phyloP scores from a whole-genome alignment of 306 rosid species.

The Gastrolobium bilobum region DNA sequence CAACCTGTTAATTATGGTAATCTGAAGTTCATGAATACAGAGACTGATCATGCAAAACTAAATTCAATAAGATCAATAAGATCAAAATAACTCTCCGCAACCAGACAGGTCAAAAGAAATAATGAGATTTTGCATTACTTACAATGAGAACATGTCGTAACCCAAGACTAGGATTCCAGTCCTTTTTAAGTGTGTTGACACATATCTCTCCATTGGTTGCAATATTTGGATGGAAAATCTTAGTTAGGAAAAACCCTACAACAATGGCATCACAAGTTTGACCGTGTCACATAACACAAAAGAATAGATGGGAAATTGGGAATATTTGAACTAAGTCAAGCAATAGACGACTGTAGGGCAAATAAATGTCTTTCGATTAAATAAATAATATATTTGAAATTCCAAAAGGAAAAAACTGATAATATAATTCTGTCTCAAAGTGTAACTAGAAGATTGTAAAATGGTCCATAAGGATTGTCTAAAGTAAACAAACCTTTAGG shows the following conservation, averaged over 20 bases:
- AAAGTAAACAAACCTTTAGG: slow-evolving; percentile 72
- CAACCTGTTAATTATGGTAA: slow-evolving; percentile 61
- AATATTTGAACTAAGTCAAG: background rate
- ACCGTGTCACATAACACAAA: slow-evolving; percentile 1
- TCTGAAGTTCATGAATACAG: background rate
- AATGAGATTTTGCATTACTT: slow-evolving; percentile 36
- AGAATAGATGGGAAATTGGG: background rate
- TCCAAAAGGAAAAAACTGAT: background rate
- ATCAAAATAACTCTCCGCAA: slow-evolving; percentile 3
- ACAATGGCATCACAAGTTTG: slow-evolving; percentile 28
- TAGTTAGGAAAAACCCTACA: slow-evolving; percentile 82
- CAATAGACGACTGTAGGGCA: background rate
- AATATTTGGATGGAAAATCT: slow-evolving; percentile 87
- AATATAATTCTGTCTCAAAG: background rate
- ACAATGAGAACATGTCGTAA: slow-evolving; percentile 83
- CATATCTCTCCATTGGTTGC: slow-evolving; percentile 87
- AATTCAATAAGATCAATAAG: background rate
- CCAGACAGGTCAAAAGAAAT: background rate
- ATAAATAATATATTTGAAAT: background rate
- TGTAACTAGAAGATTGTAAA: background rate
- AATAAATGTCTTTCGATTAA: background rate
- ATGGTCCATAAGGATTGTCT: background rate
- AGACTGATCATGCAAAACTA: slow-evolving; percentile 8
- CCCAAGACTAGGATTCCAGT: slow-evolving; percentile 92
- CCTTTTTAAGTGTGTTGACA: slow-evolving; percentile 87